Conservation (phyloP, 2,329 filamentous ascomycete species). For the Fusarium tanahbumbuense region DNA sequence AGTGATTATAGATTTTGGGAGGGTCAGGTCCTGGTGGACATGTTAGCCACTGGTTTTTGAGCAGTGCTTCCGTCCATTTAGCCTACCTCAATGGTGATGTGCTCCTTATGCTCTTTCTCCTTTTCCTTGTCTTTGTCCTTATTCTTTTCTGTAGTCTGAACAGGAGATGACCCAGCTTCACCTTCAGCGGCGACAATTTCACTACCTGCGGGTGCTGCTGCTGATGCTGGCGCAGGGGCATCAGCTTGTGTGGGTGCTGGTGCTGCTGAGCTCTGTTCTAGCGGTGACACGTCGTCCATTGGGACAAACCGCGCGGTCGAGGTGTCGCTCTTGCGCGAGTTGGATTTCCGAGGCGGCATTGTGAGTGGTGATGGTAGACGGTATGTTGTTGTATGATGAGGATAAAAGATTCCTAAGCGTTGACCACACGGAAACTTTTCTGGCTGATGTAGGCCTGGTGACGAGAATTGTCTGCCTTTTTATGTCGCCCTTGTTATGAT, state of each 20-base stretch:
- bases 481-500: background rate
- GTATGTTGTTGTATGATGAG: background rate
- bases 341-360: slow-evolving; percentile 70
- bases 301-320: slow-evolving; percentile 59
- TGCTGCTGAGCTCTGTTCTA: slow-evolving; percentile 34
- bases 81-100: slow-evolving; percentile 66
- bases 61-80: background rate
- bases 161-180: slow-evolving; percentile 36
- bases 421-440: background rate
- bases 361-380: slow-evolving; percentile 17
- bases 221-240: slow-evolving; percentile 16
- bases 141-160: slow-evolving; percentile 48
- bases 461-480: background rate
- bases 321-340: slow-evolving; percentile 60
- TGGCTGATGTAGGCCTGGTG: background rate
- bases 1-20: slow-evolving; percentile 85
- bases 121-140: slow-evolving; percentile 48
- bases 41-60: background rate
- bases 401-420: background rate
- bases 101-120: slow-evolving; percentile 49
- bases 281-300: slow-evolving; percentile 54
- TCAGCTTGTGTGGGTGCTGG: slow-evolving; percentile 34
- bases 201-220: slow-evolving; percentile 12
- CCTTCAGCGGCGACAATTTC: slow-evolving; percentile 5
- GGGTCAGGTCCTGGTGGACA: slow-evolving; percentile 71